phyloP scores from a whole-genome alignment of 2,329 filamentous ascomycete species.

The Tolypocladium tundrense region DNA sequence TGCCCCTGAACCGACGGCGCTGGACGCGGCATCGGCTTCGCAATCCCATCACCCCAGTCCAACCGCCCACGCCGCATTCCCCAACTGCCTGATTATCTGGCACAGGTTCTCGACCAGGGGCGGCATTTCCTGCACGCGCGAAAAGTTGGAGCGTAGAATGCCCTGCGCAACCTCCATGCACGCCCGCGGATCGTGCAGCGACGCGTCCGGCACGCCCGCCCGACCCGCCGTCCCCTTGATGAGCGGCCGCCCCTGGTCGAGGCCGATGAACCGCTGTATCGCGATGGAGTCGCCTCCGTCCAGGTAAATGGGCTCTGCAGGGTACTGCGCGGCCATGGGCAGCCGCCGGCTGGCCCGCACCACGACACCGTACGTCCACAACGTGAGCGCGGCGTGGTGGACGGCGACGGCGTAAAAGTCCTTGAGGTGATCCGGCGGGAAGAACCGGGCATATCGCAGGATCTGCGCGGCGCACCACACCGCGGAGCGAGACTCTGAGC shows the following conservation, averaged over 20 bases:
- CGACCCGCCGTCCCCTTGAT: constrained; percentile 27
- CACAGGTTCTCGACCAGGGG: constrained; percentile 59
- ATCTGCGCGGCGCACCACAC: constrained; percentile 61
- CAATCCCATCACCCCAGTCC: constrained; percentile 16
- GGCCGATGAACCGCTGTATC: constrained; percentile 45
- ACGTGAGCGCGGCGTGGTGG: constrained; percentile 55
- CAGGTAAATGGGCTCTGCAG: constrained; percentile 35
- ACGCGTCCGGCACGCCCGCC: constrained; percentile 22
- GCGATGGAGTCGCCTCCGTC: constrained; percentile 44
- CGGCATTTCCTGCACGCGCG: constrained; percentile 33
- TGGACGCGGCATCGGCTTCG: background rate
- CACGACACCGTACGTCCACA: constrained; percentile 61
- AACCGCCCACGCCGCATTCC: constrained; percentile 35
- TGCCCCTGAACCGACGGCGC: background rate
- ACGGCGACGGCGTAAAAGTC: constrained; percentile 60
- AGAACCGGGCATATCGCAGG: constrained; percentile 45
- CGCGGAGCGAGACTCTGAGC: constrained; percentile 44
- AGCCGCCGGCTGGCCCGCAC: constrained; percentile 27
- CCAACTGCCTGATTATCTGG: constrained; percentile 51
- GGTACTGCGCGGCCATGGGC: constrained; percentile 20
- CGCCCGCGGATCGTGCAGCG: constrained; percentile 43
- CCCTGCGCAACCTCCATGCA: constrained; percentile 50
- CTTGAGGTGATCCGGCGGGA: constrained; percentile 43
- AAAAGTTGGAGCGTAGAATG: constrained; percentile 44
- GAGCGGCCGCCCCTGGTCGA: constrained; percentile 43